phyloP scores from a whole-genome alignment of 2,329 filamentous ascomycete species.

The Colletotrichum simmondsii region DNA sequence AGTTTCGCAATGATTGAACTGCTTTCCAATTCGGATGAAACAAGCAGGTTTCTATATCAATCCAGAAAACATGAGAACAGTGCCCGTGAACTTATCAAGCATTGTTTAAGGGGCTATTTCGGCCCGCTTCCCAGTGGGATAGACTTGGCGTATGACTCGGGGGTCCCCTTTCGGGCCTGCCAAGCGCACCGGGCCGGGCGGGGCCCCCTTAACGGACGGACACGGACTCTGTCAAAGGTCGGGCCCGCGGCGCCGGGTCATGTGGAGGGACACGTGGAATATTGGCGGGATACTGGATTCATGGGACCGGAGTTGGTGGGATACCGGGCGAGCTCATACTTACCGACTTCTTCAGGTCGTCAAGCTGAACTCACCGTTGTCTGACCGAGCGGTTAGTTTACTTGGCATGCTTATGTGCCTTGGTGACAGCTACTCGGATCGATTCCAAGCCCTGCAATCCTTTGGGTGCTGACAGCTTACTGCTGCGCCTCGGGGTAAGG shows the following conservation, averaged over 20 bases:
- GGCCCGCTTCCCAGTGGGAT: conserved; percentile 3
- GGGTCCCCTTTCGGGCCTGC: background rate
- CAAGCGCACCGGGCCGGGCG: conserved; percentile 11
- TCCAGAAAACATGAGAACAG: background rate
- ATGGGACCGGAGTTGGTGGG: background rate
- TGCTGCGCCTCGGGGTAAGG: background rate
- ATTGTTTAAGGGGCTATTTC: conserved; percentile 1
- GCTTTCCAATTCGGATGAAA: conserved; percentile 7
- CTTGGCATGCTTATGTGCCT: background rate
- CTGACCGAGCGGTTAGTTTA: background rate
- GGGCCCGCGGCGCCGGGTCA: conserved; percentile 3
- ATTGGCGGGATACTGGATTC: background rate
- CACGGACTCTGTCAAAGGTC: conserved; percentile 1
- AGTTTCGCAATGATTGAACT: conserved; percentile 14
- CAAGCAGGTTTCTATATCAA: background rate
- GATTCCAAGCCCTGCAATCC: background rate
- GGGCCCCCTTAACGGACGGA: background rate
- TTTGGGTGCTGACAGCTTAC: background rate
- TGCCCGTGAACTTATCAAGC: background rate
- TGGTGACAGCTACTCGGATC: background rate
- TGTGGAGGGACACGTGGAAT: background rate
- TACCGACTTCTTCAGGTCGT: background rate
- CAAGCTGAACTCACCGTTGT: conserved; percentile 1
- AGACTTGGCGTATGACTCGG: conserved; percentile 14
- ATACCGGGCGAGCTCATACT: background rate